A percentile compares a stretch with the other conserved stretches of the same genome.
phyloP scores from a whole-genome alignment of 2,329 filamentous ascomycete genomes.

The Colletotrichum sp. region DNA sequence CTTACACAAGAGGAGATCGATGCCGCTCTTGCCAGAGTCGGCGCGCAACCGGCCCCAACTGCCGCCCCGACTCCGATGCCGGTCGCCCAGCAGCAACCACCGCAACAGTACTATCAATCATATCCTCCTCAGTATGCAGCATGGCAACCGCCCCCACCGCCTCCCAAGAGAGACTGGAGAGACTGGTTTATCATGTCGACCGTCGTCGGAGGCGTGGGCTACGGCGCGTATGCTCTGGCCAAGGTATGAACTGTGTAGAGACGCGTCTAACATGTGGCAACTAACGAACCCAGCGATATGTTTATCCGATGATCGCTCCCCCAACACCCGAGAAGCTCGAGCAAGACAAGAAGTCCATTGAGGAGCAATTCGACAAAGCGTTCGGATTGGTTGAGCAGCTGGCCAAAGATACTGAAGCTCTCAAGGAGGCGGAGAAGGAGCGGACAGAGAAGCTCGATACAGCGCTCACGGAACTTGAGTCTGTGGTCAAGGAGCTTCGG shows the following conservation, averaged over 20 bases:
- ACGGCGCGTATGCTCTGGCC: slow-evolving; percentile 85
- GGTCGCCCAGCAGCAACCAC: slow-evolving; percentile 43
- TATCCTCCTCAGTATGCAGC: slow-evolving; percentile 56
- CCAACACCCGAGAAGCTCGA: slow-evolving; percentile 93
- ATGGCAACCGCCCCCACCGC: slow-evolving; percentile 63
- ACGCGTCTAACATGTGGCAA: too few relatives aligned
- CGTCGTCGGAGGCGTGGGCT: slow-evolving; percentile 86
- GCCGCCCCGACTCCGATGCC: slow-evolving; percentile 43
- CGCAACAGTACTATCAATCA: slow-evolving; percentile 48
- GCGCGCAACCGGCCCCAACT: slow-evolving; percentile 56
- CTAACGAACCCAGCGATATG: slow-evolving; percentile 71
- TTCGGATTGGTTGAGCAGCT: slow-evolving; percentile 93
- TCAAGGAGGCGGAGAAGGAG: slow-evolving; percentile 86
- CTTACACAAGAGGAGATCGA: slow-evolving; percentile 96
- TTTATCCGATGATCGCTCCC: slow-evolving; percentile 88
- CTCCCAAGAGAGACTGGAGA: slow-evolving; percentile 89
- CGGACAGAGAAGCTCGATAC: slow-evolving; percentile 83
- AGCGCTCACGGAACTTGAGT: slow-evolving; percentile 83
- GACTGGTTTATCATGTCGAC: slow-evolving; percentile 99
- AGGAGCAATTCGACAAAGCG: slow-evolving; percentile 91
- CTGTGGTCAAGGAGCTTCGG: slow-evolving; percentile 81
- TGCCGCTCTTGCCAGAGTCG: slow-evolving; percentile 76
- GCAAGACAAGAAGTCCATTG: slow-evolving; percentile 90
- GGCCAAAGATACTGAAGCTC: slow-evolving; percentile 82
- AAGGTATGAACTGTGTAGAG: slow-evolving; percentile 63